A percentile compares a stretch with the other conserved stretches of the same genome.
Conservation (phyloP, 2,329 filamentous ascomycete species). For the Fusarium clavum region DNA sequence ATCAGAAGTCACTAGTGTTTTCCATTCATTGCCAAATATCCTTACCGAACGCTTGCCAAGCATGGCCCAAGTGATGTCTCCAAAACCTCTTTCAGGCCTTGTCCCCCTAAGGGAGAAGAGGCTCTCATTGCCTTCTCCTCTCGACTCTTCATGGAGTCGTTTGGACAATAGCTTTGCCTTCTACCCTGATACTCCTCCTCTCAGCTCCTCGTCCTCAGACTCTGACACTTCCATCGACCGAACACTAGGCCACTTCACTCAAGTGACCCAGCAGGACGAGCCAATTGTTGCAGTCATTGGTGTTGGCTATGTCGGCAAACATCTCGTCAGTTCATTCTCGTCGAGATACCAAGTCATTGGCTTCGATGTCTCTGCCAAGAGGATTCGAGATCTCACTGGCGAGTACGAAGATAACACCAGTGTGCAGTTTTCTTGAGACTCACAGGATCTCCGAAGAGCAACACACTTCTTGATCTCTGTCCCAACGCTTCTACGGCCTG, state of each 20-base stretch:
- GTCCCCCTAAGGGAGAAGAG: neutral
- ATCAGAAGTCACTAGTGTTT: neutral
- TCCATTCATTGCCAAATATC: neutral
- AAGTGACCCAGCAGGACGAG: slow-evolving; percentile 20
- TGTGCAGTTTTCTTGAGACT: slow-evolving; percentile 50
- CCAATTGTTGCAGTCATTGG: slow-evolving; percentile 60
- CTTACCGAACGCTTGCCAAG: neutral
- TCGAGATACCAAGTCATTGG: slow-evolving; percentile 57
- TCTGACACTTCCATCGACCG: neutral
- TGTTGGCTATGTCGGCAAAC: slow-evolving; percentile 64
- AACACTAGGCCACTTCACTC: neutral
- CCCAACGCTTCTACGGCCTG: slow-evolving; percentile 60
- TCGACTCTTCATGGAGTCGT: slow-evolving; percentile 16
- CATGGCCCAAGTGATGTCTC: slow-evolving; percentile 18
- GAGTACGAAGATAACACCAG: slow-evolving; percentile 33
- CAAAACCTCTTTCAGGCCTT: neutral
- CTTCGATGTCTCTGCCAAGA: slow-evolving; percentile 57
- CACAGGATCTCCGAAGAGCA: slow-evolving; percentile 53
- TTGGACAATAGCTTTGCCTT: slow-evolving; percentile 13
- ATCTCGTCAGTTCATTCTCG: slow-evolving; percentile 59
- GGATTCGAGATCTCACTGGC: slow-evolving; percentile 50
- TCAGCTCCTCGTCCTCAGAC: slow-evolving; percentile 14
- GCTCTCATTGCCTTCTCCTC: slow-evolving; percentile 2
- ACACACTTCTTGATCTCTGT: slow-evolving; percentile 65
- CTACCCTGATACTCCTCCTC: slow-evolving; percentile 28